Conservation (phyloP, 176 grass and related monocot species). For the Microstegium vimineum region DNA sequence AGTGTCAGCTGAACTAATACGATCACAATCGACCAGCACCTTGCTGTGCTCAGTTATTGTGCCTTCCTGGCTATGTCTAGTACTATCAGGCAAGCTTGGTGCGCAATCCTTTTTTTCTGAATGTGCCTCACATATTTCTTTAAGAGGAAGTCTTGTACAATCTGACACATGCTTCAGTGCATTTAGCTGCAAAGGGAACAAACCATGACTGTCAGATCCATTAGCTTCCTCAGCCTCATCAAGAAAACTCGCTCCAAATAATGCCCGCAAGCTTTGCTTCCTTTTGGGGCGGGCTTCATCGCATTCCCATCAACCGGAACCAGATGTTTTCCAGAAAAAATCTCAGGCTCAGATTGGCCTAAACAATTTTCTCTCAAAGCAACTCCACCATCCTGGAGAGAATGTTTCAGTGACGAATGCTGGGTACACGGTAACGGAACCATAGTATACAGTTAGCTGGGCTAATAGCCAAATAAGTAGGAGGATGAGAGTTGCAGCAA, state of each 20-base stretch:
- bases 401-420: not conserved
- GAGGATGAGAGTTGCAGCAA: not conserved
- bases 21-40: not conserved
- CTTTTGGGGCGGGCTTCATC: constrained; percentile 13
- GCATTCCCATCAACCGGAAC: not conserved
- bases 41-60: not conserved
- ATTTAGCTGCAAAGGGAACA: constrained; percentile 13
- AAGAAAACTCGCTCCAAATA: constrained; percentile 39
- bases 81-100: not conserved
- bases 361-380: not conserved
- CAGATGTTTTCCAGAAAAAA: not conserved
- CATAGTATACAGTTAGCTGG: constrained; percentile 5
- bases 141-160: not conserved
- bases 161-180: not conserved
- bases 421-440: not conserved
- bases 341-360: not conserved
- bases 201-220: not conserved
- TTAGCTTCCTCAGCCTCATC: not conserved
- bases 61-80: not conserved
- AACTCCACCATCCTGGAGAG: not conserved
- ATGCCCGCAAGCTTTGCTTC: constrained; percentile 40
- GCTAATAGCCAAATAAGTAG: not conserved
- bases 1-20: constrained; percentile 20
- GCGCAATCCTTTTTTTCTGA: not conserved
- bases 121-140: not conserved